Evolutionary conservation across 2,329 filamentous ascomycete species (phyloP).

Genomic region (Neoarthrinium moseri): DNA sequence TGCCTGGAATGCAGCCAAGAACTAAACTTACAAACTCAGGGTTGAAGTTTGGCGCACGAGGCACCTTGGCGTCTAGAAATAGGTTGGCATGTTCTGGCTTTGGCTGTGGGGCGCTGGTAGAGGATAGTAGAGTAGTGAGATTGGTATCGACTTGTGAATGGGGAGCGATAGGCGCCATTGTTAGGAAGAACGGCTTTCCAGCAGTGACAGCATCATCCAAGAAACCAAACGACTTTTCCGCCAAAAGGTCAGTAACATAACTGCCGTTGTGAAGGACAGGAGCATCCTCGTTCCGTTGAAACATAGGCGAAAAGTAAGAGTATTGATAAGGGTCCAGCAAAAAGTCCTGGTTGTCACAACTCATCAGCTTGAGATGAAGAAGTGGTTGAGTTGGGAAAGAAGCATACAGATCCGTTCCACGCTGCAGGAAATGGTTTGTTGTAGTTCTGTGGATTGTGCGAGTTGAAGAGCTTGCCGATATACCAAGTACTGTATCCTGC

Average conservation of each 20-base stretch:
- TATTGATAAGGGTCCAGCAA: slow-evolving; percentile 63
- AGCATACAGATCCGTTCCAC: slow-evolving; percentile 51
- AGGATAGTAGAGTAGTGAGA: slow-evolving; percentile 17
- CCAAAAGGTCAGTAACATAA: slow-evolving; percentile 54
- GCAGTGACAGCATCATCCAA: slow-evolving; percentile 24
- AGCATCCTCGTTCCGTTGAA: slow-evolving; percentile 52
- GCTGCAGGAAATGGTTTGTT: slow-evolving; percentile 54
- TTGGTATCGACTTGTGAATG: slow-evolving; percentile 40
- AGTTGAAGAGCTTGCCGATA: slow-evolving; percentile 71
- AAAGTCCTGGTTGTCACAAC: too few relatives aligned
- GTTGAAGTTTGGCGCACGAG: slow-evolving; percentile 67
- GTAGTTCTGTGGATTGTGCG: slow-evolving; percentile 61
- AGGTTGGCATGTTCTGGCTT: slow-evolving; percentile 59
- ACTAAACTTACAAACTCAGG: slow-evolving; percentile 36
- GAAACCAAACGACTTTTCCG: slow-evolving; percentile 51
- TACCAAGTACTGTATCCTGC: slow-evolving; percentile 72
- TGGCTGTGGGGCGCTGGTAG: slow-evolving; percentile 51
- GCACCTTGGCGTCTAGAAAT: slow-evolving; percentile 58
- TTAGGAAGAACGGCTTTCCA: slow-evolving; percentile 57
- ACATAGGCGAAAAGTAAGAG: slow-evolving; percentile 60
- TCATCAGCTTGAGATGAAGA: slow-evolving; percentile 42
- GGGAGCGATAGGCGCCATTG: slow-evolving; percentile 58
- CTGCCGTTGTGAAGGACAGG: slow-evolving; percentile 55
- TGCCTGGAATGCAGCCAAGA: not conserved
- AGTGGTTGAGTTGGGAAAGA: too few relatives aligned